phyloP scores from a whole-genome alignment of 345 rosid species.

The Lepidium sativum region DNA sequence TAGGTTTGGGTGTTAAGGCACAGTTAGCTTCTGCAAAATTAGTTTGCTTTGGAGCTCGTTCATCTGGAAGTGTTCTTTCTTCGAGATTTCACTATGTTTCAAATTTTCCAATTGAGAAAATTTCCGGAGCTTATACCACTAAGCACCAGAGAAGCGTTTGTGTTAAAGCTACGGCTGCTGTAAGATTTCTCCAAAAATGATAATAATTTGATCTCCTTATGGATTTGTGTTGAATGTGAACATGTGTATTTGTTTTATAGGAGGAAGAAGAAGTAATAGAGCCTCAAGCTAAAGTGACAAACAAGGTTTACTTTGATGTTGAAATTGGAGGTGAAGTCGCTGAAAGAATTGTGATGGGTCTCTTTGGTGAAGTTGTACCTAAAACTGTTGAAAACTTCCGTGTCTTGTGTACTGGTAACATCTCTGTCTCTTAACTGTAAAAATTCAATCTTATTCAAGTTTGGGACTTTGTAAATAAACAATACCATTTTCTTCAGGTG shows the following conservation, averaged over 20 bases:
- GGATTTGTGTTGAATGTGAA: neutral
- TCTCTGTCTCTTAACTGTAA: neutral
- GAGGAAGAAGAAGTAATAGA: slow-evolving; percentile 36
- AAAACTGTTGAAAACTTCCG: slow-evolving; percentile 85
- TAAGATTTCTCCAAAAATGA: slow-evolving; percentile 11
- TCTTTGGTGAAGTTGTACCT: slow-evolving; percentile 78
- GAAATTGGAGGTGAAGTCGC: slow-evolving; percentile 70
- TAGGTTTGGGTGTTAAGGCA: slow-evolving; percentile 25
- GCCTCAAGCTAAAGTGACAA: slow-evolving; percentile 72
- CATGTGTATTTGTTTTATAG: slow-evolving; percentile 23
- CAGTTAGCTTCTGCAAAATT: slow-evolving; percentile 15
- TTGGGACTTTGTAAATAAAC: neutral
- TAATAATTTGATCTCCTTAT: neutral
- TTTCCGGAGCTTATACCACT: slow-evolving; percentile 27
- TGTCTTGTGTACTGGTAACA: slow-evolving; percentile 68
- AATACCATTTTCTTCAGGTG: slow-evolving; percentile 43
- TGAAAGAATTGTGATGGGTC: slow-evolving; percentile 81
- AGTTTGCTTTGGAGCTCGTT: slow-evolving; percentile 23
- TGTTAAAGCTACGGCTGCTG: slow-evolving; percentile 48
- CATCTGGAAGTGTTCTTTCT: slow-evolving; percentile 29
- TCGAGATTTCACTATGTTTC: slow-evolving; percentile 45
- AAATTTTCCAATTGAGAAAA: slow-evolving; percentile 28
- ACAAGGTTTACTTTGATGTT: slow-evolving; percentile 77
- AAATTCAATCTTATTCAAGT: too few species aligned
- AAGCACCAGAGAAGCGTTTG: slow-evolving; percentile 36